phyloP scores from a whole-genome alignment of 352 stramenopile genomes.

The Salisapilia sapeloensis region DNA sequence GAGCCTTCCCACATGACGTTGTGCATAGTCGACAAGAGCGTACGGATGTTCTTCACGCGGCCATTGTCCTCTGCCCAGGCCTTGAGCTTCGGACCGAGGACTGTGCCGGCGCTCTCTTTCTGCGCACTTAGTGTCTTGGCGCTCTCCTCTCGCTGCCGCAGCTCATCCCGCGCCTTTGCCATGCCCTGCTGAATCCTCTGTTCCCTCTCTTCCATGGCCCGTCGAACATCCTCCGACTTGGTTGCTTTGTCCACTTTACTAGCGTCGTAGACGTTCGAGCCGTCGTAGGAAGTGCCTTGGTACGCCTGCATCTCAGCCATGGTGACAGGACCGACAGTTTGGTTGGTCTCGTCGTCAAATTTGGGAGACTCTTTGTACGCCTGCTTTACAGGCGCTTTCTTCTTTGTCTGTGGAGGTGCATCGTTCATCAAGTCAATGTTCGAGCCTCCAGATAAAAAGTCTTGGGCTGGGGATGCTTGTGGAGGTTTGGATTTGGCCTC shows the following conservation, averaged over 20 bases:
- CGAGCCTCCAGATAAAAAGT: too few species aligned
- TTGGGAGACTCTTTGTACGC: constrained; percentile 22
- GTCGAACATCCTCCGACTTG: constrained; percentile 55
- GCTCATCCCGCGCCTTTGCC: constrained; percentile 50
- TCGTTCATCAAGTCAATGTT: too few species aligned
- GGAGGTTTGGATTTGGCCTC: background rate
- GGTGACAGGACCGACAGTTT: constrained; percentile 67
- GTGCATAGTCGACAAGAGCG: constrained; percentile 84
- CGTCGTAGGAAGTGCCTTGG: constrained; percentile 41
- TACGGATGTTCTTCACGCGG: constrained; percentile 83
- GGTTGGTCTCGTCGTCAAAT: constrained; percentile 62
- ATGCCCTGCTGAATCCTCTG: constrained; percentile 50
- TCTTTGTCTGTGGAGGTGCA: too few species aligned
- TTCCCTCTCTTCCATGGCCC: constrained; percentile 74
- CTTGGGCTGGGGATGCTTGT: too few species aligned
- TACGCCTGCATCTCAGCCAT: constrained; percentile 71
- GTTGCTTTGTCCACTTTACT: constrained; percentile 70
- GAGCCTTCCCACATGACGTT: constrained; percentile 81
- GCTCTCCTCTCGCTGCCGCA: constrained; percentile 51
- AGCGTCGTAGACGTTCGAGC: constrained; percentile 77
- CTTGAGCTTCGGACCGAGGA: constrained; percentile 63
- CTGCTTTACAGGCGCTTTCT: background rate
- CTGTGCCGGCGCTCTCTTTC: constrained; percentile 39
- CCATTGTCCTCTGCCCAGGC: constrained; percentile 71
- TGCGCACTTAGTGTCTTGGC: constrained; percentile 27